phyloP scores from a whole-genome alignment of 441 rosid species.

The Adansonia madagascariensis region DNA sequence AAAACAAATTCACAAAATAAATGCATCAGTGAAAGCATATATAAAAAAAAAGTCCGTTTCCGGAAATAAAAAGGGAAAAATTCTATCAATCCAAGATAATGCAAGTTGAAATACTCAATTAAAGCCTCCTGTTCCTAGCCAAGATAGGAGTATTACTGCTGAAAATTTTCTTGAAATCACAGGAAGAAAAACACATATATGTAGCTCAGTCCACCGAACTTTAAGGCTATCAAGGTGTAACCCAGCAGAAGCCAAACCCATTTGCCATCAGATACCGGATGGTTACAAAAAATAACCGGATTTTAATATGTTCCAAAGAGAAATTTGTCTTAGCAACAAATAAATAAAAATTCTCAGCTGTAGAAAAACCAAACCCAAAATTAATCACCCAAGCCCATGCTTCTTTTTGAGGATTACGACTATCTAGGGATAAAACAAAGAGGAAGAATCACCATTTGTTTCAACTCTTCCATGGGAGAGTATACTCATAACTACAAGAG shows the following conservation, averaged over 20 bases:
- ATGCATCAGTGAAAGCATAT: slow-evolving; percentile 17
- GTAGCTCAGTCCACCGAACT: slow-evolving; percentile 31
- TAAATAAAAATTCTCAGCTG: background rate
- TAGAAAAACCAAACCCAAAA: background rate
- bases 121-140: slow-evolving; percentile 3
- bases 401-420: background rate
- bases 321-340: background rate
- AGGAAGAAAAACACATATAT: slow-evolving; percentile 35
- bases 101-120: slow-evolving; percentile 2
- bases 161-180: slow-evolving; percentile 18
- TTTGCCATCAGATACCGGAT: slow-evolving; percentile 10
- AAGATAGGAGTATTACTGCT: background rate
- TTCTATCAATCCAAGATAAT: slow-evolving; percentile 1
- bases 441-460: slow-evolving; percentile 24
- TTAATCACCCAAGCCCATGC: slow-evolving; percentile 10
- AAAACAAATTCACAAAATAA: slow-evolving; percentile 22
- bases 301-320: slow-evolving; percentile 27
- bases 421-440: slow-evolving; percentile 23
- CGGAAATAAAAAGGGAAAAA: slow-evolving; percentile 17
- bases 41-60: background rate
- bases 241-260: slow-evolving; percentile 24
- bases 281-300: background rate
- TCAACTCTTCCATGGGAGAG: slow-evolving; percentile 31
- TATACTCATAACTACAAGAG: slow-evolving; percentile 26
- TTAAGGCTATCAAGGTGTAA: slow-evolving; percentile 26